A percentile compares a stretch with the other conserved stretches of the same genome.
Evolutionary conservation across 1,139 yeast genomes (phyloP).

Genomic region (Taiozyma sp.): DNA sequence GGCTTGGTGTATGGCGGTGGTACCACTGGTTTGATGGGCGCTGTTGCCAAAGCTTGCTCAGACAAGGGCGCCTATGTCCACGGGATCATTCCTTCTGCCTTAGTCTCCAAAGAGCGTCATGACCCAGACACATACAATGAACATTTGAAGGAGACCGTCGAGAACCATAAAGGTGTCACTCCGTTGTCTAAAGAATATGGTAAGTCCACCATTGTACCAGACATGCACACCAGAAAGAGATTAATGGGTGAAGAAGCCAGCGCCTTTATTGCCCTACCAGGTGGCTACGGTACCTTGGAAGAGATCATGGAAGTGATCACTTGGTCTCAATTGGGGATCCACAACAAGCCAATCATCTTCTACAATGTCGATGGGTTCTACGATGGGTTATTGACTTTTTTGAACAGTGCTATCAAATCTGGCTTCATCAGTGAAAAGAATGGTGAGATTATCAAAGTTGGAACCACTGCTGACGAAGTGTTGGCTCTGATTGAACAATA

Average conservation of each 20-base stretch:
- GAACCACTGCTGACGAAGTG: constrained; percentile 62
- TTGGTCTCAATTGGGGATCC: constrained; percentile 87
- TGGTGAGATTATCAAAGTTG: constrained; percentile 65
- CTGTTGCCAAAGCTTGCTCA: constrained; percentile 70
- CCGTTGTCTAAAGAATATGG: constrained; percentile 72
- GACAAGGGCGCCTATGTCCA: constrained; percentile 69
- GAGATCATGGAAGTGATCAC: constrained; percentile 88
- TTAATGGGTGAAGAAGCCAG: constrained; percentile 85
- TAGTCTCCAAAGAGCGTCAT: constrained; percentile 69
- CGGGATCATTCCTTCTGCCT: constrained; percentile 82
- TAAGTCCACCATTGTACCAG: constrained; percentile 72
- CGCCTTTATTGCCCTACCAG: constrained; percentile 87
- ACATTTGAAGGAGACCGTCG: constrained; percentile 37
- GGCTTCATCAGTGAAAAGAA: constrained; percentile 70
- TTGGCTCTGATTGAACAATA: constrained; percentile 55
- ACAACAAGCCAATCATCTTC: constrained; percentile 70
- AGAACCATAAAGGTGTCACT: constrained; percentile 49
- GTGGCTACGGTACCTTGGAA: constrained; percentile 89
- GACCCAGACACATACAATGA: constrained; percentile 41
- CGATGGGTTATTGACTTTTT: constrained; percentile 59
- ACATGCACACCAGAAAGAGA: constrained; percentile 87
- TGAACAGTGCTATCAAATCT: constrained; percentile 46
- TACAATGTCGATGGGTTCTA: constrained; percentile 78
- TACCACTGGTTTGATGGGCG: constrained; percentile 77
- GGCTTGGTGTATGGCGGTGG: constrained; percentile 92